Evolutionary conservation across 2,329 filamentous ascomycete species (phyloP).

Genomic region (Shiraia sp.): DNA sequence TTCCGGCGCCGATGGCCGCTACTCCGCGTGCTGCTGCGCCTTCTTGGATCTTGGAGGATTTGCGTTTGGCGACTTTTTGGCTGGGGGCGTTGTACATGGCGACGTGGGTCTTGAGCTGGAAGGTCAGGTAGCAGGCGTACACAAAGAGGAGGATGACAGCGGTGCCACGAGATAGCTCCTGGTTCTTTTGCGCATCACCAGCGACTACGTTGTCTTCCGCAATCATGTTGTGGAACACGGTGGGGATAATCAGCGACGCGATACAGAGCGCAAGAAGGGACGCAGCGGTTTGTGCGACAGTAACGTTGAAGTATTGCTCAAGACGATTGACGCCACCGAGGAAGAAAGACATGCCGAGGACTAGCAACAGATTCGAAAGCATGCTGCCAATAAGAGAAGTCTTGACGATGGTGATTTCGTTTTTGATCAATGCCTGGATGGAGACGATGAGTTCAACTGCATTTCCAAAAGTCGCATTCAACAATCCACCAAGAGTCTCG

Average conservation of each 20-base stretch:
- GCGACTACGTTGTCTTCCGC: constrained; percentile 23
- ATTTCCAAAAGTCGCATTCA: constrained; percentile 92
- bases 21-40: constrained; percentile 56
- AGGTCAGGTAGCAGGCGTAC: constrained; percentile 82
- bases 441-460: constrained; percentile 89
- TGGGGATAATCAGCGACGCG: constrained; percentile 83
- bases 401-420: constrained; percentile 82
- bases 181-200: constrained; percentile 34
- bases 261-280: constrained; percentile 79
- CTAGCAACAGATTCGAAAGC: constrained; percentile 84
- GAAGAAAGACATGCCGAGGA: constrained; percentile 92
- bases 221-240: constrained; percentile 65
- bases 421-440: constrained; percentile 75
- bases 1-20: constrained; percentile 57
- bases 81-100: constrained; percentile 79
- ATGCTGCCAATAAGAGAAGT: constrained; percentile 92
- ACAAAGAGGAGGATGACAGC: constrained; percentile 80
- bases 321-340: constrained; percentile 76
- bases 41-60: constrained; percentile 51
- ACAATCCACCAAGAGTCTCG: constrained; percentile 82
- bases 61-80: constrained; percentile 71
- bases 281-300: constrained; percentile 86
- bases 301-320: constrained; percentile 90
- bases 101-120: constrained; percentile 86
- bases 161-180: constrained; percentile 66